Percentiles rank a stretch among this genome's conserved stretches.
Conservation (phyloP, 176 grass and related monocot species). For the Carex parvula region DNA sequence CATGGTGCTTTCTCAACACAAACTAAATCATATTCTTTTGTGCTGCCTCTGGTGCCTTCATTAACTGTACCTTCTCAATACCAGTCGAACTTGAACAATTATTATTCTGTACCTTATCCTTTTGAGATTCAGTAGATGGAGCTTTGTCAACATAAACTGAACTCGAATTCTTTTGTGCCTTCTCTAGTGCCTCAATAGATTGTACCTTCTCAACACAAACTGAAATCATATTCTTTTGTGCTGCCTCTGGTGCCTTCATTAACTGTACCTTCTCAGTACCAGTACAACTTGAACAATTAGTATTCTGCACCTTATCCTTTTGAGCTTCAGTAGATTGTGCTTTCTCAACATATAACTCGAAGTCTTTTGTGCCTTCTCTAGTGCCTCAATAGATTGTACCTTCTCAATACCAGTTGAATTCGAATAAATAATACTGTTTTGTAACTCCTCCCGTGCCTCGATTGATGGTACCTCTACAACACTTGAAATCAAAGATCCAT, state of each 20-base stretch:
- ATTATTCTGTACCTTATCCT: neutral
- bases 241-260: neutral
- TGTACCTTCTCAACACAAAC: constrained; percentile 1
- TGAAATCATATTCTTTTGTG: neutral
- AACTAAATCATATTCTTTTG: neutral
- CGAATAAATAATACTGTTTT: neutral
- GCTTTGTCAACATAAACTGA: neutral
- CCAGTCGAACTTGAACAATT: neutral
- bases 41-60: neutral
- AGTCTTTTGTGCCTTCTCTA: neutral
- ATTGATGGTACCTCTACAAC: neutral
- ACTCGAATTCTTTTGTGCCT: neutral
- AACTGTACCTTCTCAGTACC: neutral
- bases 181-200: neutral
- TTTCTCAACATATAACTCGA: neutral
- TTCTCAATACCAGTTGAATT: neutral
- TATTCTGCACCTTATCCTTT: neutral
- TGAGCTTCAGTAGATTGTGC: neutral
- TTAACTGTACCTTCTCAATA: neutral
- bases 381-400: neutral
- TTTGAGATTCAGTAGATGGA: neutral
- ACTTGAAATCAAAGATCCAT: neutral
- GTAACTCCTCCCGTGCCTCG: neutral
- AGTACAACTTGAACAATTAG: neutral
- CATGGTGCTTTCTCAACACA: neutral